Evolutionary conservation across 1,139 yeast species (phyloP).

Genomic region (Cylindricascospora bacillispora): DNA sequence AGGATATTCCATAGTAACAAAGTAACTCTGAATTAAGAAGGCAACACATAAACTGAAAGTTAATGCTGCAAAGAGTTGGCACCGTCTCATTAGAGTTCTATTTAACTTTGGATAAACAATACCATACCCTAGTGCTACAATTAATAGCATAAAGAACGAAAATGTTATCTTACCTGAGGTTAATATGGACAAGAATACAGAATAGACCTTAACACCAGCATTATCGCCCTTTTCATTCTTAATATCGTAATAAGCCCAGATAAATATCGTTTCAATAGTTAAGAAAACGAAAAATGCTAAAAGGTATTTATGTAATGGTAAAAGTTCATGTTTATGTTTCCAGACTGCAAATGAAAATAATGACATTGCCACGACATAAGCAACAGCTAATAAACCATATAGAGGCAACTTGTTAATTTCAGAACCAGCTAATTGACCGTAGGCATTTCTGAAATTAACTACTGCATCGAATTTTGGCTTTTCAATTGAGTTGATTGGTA

Average conservation of each 20-base stretch:
- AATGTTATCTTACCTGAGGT: slow-evolving; percentile 77
- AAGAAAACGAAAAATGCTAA: slow-evolving; percentile 75
- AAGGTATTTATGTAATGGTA: slow-evolving; percentile 84
- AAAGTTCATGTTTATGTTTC: slow-evolving; percentile 74
- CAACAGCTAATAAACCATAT: slow-evolving; percentile 74
- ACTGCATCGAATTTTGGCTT: slow-evolving; percentile 43
- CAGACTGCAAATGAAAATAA: slow-evolving; percentile 77
- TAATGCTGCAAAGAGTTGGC: slow-evolving; percentile 61
- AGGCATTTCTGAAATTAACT: slow-evolving; percentile 79
- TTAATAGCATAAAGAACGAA: slow-evolving; percentile 73
- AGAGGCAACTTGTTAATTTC: slow-evolving; percentile 86
- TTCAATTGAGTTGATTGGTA: slow-evolving; percentile 20
- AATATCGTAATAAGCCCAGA: slow-evolving; percentile 86
- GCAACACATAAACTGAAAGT: slow-evolving; percentile 60
- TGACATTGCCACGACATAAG: slow-evolving; percentile 70
- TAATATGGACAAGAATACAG: slow-evolving; percentile 64
- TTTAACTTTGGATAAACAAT: slow-evolving; percentile 81
- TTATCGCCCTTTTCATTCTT: slow-evolving; percentile 51
- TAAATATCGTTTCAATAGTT: slow-evolving; percentile 72
- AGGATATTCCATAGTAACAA: slow-evolving; percentile 34
- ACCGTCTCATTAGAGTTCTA: slow-evolving; percentile 60
- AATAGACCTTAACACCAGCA: slow-evolving; percentile 59
- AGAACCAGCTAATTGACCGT: slow-evolving; percentile 77
- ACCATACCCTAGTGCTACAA: slow-evolving; percentile 88
- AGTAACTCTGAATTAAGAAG: slow-evolving; percentile 59